These are phyloP conservation scores for Cercospora nicotianae DNA, from an alignment of 2,329 filamentous ascomycete species.

Conservation along the genomic window DNA sequence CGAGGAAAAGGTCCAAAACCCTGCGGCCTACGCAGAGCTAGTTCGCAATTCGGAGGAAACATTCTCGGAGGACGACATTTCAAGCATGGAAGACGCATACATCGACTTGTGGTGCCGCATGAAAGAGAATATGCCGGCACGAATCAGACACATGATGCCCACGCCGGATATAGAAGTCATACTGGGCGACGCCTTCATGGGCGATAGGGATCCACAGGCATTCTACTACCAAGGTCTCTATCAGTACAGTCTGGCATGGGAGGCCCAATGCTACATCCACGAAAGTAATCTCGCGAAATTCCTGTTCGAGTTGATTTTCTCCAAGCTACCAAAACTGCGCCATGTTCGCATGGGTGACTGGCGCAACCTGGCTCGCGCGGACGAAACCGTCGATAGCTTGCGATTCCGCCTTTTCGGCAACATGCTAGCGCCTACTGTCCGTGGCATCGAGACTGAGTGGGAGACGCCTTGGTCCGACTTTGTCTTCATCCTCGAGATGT, in stretches of 20 bases:
- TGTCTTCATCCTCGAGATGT: slow-evolving; percentile 2
- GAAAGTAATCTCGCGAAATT: background rate
- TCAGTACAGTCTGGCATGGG: background rate
- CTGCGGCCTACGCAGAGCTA: background rate
- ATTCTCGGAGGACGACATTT: background rate
- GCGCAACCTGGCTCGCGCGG: background rate
- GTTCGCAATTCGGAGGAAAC: background rate
- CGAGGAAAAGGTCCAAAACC: background rate
- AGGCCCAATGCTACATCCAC: background rate
- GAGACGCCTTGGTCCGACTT: background rate
- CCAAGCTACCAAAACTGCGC: background rate
- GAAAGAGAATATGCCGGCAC: background rate
- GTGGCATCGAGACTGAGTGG: background rate
- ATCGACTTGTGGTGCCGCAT: background rate
- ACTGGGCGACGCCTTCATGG: background rate
- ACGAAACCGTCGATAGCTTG: background rate
- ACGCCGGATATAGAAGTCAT: background rate
- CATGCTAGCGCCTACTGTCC: background rate
- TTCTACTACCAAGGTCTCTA: background rate
- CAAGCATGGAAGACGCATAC: background rate
- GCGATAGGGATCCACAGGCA: background rate
- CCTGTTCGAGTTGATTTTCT: background rate
- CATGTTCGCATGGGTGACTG: background rate
- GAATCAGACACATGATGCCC: background rate
- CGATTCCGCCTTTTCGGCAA: background rate